Evolutionary conservation across 225 moss, liverwort and hornwort species (phyloP).

Genomic region (Physcomitrellopsis africana): DNA sequence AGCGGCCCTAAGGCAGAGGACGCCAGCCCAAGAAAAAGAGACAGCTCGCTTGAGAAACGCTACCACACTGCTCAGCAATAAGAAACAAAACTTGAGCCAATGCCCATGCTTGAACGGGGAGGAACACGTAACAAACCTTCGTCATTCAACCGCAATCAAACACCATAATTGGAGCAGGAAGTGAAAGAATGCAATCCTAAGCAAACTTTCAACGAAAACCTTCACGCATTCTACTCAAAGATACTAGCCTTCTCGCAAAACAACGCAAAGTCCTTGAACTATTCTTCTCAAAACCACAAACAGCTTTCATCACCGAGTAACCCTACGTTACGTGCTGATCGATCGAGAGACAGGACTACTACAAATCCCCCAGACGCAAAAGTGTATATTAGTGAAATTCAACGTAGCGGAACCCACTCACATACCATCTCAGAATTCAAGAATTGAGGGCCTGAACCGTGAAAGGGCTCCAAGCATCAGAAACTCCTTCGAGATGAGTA

Average conservation of each 20-base stretch:
- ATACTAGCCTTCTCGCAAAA: no score
- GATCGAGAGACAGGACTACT: slow-evolving; percentile 12
- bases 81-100: no score
- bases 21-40: no score
- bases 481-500: not conserved
- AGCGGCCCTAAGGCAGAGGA: no score
- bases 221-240: slow-evolving; percentile 27
- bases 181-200: not conserved
- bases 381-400: not conserved
- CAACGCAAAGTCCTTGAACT: not conserved
- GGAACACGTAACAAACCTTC: no score
- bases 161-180: no score
- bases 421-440: no score
- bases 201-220: slow-evolving; percentile 26
- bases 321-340: not conserved
- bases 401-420: slow-evolving; percentile 1
- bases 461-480: not conserved
- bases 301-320: not conserved
- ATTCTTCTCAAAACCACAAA: not conserved
- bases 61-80: no score
- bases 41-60: no score
- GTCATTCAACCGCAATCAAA: no score
- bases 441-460: not conserved
- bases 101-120: no score
- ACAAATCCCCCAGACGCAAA: not conserved